Conservation (phyloP, 257 asterid genomes). For the Nicotiana undulata region DNA sequence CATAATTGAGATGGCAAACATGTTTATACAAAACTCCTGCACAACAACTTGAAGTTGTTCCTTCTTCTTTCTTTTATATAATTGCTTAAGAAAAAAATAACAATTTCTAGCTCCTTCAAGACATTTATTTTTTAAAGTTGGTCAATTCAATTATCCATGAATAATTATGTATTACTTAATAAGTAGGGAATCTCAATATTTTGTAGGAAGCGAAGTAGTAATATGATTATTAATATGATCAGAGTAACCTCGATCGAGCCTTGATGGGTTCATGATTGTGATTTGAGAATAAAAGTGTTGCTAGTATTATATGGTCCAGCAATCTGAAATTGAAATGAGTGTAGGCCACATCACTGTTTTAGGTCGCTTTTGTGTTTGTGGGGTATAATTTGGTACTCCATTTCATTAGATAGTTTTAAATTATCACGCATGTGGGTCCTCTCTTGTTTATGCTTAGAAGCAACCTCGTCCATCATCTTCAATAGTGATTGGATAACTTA, state of each 20-base stretch:
- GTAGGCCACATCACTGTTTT: background rate
- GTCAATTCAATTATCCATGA: background rate
- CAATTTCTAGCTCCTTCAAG: no score
- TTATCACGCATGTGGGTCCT: background rate
- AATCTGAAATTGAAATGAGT: background rate
- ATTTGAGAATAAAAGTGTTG: background rate
- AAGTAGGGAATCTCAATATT: no score
- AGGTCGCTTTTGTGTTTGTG: background rate
- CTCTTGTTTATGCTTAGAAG: background rate
- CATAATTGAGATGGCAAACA: no score
- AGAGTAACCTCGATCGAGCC: background rate
- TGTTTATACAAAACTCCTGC: no score
- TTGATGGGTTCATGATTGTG: slow-evolving; percentile 3
- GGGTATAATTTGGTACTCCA: background rate
- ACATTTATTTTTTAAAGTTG: background rate
- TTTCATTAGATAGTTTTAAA: background rate
- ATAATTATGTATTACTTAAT: background rate
- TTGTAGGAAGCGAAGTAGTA: background rate
- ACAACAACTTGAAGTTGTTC: no score
- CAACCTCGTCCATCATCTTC: background rate
- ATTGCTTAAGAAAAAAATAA: no score
- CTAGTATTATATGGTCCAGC: slow-evolving; percentile 1
- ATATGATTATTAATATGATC: background rate
- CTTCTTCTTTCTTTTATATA: no score
- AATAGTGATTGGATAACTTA: background rate